Evolutionary conservation across 805 yeast species (phyloP), one percentile per base, ranked within the genome.

Genomic region (Candida nemodendra): DNA sequence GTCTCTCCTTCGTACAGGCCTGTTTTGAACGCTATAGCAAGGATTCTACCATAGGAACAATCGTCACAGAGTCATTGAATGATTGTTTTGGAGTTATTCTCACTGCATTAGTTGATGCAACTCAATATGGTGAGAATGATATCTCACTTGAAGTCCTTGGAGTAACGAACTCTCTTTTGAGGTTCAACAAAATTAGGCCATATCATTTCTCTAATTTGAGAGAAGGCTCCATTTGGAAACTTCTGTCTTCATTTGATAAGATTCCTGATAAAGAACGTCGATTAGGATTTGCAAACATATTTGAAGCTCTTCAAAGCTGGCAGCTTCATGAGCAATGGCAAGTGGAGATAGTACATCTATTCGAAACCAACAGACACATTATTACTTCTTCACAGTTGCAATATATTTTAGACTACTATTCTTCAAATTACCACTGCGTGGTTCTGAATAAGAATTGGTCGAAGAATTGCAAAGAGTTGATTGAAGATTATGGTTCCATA

Each of bases 381-480:
- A 44, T 57, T 9, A 33, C 45, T 8, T 26, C 44, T 2, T 38
- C 50, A 8, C 47, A 56, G 15, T 36, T 50, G 4, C 37, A 42
- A 9, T 68, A 64, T 35, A 69, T 84, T 3, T 54, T 83, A 18
- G 57, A 64, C 3, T 71, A 63, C 47, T 80, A 76, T 53, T 59
- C 62, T 4, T 63, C 66, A 9, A 74, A 75, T 36, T 69, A 72
- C 36, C 51, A 71, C 21, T 82, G 90, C 51, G 68, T 79, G 2
- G 74, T 78, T 9, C 54, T 79, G 5, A 59, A 72, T 21, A 63
- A 71, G 0, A 56, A 66, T 7, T 82, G 89, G 85, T 60, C 61
- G 32, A 65, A 59, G 2, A 74, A 76, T 44, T 61, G 76, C 27
- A 54, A 57, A 5, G 56, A 59, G 21, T 47, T 82, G 2, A 55